A percentile compares a stretch with the other conserved stretches of the same genome.
Evolutionary conservation across 345 rosid species (phyloP).

Genomic region (Brassica rapa): DNA sequence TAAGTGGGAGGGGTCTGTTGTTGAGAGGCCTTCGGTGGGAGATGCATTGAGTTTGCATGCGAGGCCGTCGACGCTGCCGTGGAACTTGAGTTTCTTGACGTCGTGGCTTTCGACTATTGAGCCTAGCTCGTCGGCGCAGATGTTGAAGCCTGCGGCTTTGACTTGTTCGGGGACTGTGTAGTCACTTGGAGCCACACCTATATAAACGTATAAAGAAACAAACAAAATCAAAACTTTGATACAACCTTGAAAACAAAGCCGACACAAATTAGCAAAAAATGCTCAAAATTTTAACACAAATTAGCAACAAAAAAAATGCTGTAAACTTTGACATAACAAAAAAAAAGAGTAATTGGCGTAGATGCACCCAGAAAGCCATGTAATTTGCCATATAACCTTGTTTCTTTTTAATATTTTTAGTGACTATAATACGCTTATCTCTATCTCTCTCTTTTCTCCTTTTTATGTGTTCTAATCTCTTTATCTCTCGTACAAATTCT

Average conservation of each 20-base stretch:
- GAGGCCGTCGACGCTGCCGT: slow-evolving; percentile 71
- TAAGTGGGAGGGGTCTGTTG: slow-evolving; percentile 85
- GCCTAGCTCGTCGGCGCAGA: slow-evolving; percentile 85
- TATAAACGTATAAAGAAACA: background rate
- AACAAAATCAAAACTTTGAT: background rate
- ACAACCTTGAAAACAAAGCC: background rate
- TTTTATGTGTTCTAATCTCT: too few species aligned
- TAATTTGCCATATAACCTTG: too few species aligned
- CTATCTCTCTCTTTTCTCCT: too few species aligned
- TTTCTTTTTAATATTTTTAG: too few species aligned
- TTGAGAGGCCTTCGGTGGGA: slow-evolving; percentile 53
- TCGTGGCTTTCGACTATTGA: slow-evolving; percentile 86
- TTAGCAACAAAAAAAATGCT: background rate
- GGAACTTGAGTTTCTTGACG: slow-evolving; percentile 69
- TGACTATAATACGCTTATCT: too few species aligned
- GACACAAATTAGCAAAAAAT: too few species aligned
- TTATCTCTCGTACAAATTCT: too few species aligned
- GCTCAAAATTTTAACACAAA: slow-evolving; percentile 11
- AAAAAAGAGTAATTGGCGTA: too few species aligned
- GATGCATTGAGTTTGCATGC: slow-evolving; percentile 68
- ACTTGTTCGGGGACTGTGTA: slow-evolving; percentile 78
- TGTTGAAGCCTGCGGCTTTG: slow-evolving; percentile 76
- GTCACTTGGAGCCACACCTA: slow-evolving; percentile 76
- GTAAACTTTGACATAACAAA: background rate
- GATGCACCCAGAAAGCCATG: too few species aligned